These are phyloP conservation scores for Omphalotus olearius DNA, from an alignment of 1,284 basidiomycete genomes.

Conservation along the genomic window DNA sequence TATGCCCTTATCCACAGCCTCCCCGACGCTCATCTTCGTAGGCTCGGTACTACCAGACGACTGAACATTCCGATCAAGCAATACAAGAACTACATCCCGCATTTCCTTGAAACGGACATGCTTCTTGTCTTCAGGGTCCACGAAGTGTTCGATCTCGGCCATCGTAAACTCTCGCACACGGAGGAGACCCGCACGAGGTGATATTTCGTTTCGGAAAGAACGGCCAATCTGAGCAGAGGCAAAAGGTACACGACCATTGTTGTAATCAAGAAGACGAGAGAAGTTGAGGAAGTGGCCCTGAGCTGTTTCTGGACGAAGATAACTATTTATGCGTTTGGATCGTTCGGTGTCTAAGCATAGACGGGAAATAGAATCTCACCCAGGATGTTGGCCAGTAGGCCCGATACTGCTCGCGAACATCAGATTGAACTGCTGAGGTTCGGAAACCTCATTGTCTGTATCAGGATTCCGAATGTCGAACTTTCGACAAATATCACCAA, in stretches of 20 bases:
- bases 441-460: constrained; percentile 87
- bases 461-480: constrained; percentile 88
- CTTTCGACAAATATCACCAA: constrained; percentile 85
- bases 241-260: constrained; percentile 95
- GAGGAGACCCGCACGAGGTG: constrained; percentile 91
- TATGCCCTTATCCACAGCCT: constrained; percentile 83
- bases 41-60: constrained; percentile 69
- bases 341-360: not conserved
- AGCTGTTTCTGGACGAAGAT: constrained; percentile 96
- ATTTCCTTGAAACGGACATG: constrained; percentile 86
- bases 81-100: constrained; percentile 68
- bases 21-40: constrained; percentile 74
- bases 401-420: constrained; percentile 99
- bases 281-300: constrained; percentile 99
- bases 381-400: constrained; percentile 95
- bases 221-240: constrained; percentile 97
- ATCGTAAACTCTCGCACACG: constrained; percentile 99
- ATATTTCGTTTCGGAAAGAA: constrained; percentile 98
- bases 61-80: constrained; percentile 87
- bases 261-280: constrained; percentile 94
- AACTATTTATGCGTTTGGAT: constrained; percentile 42
- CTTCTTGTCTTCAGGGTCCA: constrained; percentile 91
- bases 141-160: constrained; percentile 99
- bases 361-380: constrained; percentile 40
- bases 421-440: constrained; percentile 96